Evolutionary conservation across 345 rosid genomes (phyloP), one percentile per base, ranked within the genome.

Genomic region (Brassica juncea): DNA sequence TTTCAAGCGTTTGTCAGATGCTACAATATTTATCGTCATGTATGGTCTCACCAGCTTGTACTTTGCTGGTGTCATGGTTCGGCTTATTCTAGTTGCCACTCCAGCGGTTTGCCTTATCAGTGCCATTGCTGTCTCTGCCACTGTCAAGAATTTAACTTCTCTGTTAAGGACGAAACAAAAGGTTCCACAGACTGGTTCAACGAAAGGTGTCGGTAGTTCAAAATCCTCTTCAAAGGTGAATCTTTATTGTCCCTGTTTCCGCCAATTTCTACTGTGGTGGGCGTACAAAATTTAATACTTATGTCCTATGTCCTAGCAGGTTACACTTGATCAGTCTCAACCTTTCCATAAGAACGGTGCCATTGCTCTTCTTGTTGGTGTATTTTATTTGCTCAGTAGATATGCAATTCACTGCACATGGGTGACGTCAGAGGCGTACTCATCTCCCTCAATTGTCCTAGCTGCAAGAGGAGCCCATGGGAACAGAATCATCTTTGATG

Each of bases 401-500:
- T 95, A 90, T 76, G 94, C 87, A 35, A 89, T 87, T 59, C 99
- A 93, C 77, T 95, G 99, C 82, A 95, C 97, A 44, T 95, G 99
- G 99, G 99, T 95, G 62, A 93, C 99, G 9, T 93, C 98, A 52
- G 99, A 95, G 92, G 99, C 99, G 39, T 95, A 95, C 82, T 95
- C 99, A 8, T 95, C 99, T 71, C 99, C 99, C 66, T 95, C 99
- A 31, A 95, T 95, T 81, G 99, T 95, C 71, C 63, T 95, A 86
- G 94, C 99, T 79, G 98, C 99, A 64, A 95, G 99, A 83, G 99
- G 99, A 86, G 93, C 99, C 54, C 93, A 95, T 83, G 99, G 99
- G 31, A 86, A 88, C 80, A 88, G 96, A 84, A 91, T 95, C 55
- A 91, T 91, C 80, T 95, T 93, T 84, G 97, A 93, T 85, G 99